phyloP scores from a whole-genome alignment of 2,329 filamentous ascomycete genomes.

The Fusarium cicatricum region DNA sequence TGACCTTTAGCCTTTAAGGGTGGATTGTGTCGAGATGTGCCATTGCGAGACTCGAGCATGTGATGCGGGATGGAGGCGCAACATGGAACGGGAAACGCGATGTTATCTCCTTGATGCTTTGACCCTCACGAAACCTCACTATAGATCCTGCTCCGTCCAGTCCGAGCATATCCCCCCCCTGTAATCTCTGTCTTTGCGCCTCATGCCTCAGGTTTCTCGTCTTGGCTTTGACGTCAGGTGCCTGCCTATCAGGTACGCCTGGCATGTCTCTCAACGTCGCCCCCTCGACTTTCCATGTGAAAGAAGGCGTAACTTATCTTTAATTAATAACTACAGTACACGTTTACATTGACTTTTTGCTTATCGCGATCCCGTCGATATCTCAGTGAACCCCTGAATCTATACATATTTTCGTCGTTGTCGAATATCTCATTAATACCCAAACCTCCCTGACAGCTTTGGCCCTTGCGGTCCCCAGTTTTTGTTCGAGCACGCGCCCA shows the following conservation, averaged over 20 bases:
- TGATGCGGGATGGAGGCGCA: not conserved
- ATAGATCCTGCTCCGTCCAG: not conserved
- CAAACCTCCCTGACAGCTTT: constrained; percentile 9
- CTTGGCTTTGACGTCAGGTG: constrained; percentile 39
- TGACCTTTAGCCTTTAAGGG: not conserved
- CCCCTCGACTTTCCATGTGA: constrained; percentile 27
- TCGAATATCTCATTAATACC: no score
- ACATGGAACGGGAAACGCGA: not conserved
- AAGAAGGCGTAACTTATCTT: constrained; percentile 11
- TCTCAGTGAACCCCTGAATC: not conserved
- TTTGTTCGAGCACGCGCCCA: constrained; percentile 34
- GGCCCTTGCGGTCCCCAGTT: constrained; percentile 29
- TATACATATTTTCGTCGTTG: not conserved
- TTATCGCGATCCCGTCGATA: not conserved
- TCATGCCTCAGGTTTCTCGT: constrained; percentile 11
- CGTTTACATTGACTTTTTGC: not conserved
- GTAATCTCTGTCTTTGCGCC: constrained; percentile 17
- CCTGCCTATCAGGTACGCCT: constrained; percentile 40
- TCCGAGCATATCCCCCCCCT: not conserved
- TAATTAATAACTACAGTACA: not conserved
- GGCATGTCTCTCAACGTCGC: constrained; percentile 23
- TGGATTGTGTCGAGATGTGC: not conserved
- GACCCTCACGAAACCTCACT: not conserved
- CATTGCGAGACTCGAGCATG: not conserved
- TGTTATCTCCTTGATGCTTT: no score